Base-by-base conservation (phyloP, 345 rosid species). In the Acer saccharum region DNA sequence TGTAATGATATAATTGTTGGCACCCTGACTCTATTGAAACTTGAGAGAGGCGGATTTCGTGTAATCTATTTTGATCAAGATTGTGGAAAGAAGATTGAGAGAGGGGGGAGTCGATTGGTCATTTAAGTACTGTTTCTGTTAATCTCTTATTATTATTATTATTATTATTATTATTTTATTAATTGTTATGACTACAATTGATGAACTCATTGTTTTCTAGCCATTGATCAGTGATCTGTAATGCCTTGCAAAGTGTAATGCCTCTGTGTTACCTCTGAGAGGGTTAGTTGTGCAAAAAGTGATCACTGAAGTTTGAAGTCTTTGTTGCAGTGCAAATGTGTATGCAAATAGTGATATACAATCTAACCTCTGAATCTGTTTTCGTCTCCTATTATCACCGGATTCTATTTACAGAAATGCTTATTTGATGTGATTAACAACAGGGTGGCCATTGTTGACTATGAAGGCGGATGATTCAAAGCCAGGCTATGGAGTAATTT, bases 271-370 rank as follows among this genome's bases (percentile, higher is more conserved):
- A 18, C 6, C 62, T 57, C n/a, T 57, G 62, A 57, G 23, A 57
- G 25, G 20, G 7, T 57, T 20, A n/a, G 21, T 20, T 18, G 62
- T 57, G 55, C n/a, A 35, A 35, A n/a, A 57, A 57, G 62, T 7
- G 72, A 39, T 18, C 54, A 32, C 75, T 79, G 48, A 81, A 70
- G 54, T 29, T 35, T 35, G 6, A 35, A 35, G 39, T 35, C 7
- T 77, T 77, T 81, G 76, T 29, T 84, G 60, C 58, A 20, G 35
- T 76, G 68, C 79, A 81, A 73, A 61, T 70, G 77, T 63, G 83
- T 81, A 27, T 76, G 79, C 81, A 66, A 74, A 74, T 61, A 65
- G 64, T 73, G 82, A 35, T 32, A 79, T 74, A 71, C 48, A 20
- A 46, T 41, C 76, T 84, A 60, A 78, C 76, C 35, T 32, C 62